Evolutionary conservation across 768 basidiomycete genomes (phyloP).

Genomic region (Termitomyces sp.): DNA sequence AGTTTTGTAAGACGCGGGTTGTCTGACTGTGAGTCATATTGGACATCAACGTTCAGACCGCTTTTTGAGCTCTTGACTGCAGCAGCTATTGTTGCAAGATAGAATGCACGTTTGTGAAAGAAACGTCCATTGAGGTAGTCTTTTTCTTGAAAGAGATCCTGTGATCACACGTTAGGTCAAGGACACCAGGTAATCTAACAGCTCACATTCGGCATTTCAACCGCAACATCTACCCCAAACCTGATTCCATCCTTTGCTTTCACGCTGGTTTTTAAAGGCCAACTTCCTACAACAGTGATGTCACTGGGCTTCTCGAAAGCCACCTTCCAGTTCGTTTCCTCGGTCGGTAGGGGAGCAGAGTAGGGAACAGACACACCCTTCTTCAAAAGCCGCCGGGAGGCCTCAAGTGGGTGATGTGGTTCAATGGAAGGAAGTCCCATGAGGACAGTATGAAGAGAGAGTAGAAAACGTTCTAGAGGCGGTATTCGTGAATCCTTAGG

Average conservation of each 20-base stretch:
- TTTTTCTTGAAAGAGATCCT: conserved; percentile 92
- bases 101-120: conserved; percentile 91
- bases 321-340: conserved; percentile 88
- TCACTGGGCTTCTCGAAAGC: conserved; percentile 75
- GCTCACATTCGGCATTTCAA: conserved; percentile 85
- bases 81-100: conserved; percentile 74
- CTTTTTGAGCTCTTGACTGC: conserved; percentile 45
- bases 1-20: conserved; percentile 68
- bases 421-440: conserved; percentile 51
- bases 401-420: conserved; percentile 65
- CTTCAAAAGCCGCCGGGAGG: conserved; percentile 49
- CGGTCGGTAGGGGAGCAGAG: conserved; percentile 62
- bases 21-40: conserved; percentile 52
- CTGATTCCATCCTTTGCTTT: conserved; percentile 62
- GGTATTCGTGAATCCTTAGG: conserved; percentile 56
- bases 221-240: conserved; percentile 75
- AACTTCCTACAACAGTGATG: conserved; percentile 79
- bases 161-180: conserved; percentile 12
- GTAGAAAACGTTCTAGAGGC: conserved; percentile 66
- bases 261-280: conserved; percentile 74
- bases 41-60: conserved; percentile 51
- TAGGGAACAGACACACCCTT: conserved; percentile 64
- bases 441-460: conserved; percentile 64
- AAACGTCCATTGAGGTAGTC: conserved; percentile 87
- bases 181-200: not conserved